A percentile compares a stretch with the other conserved stretches of the same genome.
These are phyloP conservation scores for Aegilops speltoides DNA, from an alignment of 176 grass and related monocot genomes.

Conservation along the genomic window DNA sequence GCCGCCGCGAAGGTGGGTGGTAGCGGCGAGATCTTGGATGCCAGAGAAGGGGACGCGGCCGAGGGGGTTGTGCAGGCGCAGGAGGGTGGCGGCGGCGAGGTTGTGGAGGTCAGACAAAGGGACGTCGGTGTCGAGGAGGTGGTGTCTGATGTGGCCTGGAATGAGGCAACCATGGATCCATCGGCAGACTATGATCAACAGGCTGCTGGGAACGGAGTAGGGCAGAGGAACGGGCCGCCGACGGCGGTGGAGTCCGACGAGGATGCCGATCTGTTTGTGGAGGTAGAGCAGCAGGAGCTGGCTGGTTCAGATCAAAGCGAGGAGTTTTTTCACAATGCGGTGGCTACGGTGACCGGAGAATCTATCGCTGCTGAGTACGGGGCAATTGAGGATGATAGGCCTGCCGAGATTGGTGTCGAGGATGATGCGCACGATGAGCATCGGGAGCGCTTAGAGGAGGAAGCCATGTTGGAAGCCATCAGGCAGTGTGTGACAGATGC, in stretches of 20 bases:
- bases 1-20: neutral
- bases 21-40: neutral
- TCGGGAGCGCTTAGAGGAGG: conserved; percentile 17
- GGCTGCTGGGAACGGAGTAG: neutral
- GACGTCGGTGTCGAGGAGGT: neutral
- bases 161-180: neutral
- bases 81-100: conserved; percentile 9
- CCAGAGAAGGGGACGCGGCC: neutral
- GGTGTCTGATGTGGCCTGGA: neutral
- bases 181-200: neutral
- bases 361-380: neutral
- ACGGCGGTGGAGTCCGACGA: neutral
- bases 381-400: neutral
- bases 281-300: conserved; percentile 5
- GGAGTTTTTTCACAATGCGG: neutral
- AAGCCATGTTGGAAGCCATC: conserved; percentile 26
- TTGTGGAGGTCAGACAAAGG: neutral
- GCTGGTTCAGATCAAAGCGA: conserved; percentile 11
- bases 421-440: neutral
- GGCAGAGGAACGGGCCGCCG: neutral
- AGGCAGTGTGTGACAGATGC: conserved; percentile 30
- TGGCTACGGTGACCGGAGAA: neutral
- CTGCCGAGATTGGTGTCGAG: neutral
- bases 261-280: neutral
- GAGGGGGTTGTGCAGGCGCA: neutral